Evolutionary conservation across 2,329 filamentous ascomycete genomes (phyloP), one percentile per base, ranked within the genome.

Genomic region (Huntiella bhutanensis): DNA sequence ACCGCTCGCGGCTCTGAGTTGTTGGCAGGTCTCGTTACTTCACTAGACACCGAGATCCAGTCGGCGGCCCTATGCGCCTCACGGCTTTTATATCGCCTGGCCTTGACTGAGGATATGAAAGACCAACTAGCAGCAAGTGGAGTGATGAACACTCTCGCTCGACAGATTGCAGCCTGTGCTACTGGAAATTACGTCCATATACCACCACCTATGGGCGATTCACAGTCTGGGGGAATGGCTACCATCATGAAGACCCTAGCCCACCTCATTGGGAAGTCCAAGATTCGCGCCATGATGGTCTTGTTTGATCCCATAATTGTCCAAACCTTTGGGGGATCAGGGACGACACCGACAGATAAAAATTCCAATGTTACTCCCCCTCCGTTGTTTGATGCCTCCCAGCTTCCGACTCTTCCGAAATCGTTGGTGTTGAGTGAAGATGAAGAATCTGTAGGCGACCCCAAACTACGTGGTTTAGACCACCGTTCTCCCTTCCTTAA

Each of bases 191-290:
- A 28, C 3, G 22, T 28, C 8, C 22, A 28, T 2, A 28, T 28
- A 7, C 22, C 22, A 28, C 22, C 22, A 28, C 22, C 22, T 28
- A 5, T 28, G 22, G 22, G 22, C 3, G 22, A 28, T 28, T 28
- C 22, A 28, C 22, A 28, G 22, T 28, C 8, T 10, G 22, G 22
- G 5, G 22, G 22, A 28, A 28, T 28, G 22, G 22, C 6, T 40
- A 16, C 15, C 16, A 72, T 94, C 13, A 63, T 96, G 5, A 79
- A 85, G 51, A 83, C 87, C 0, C 73, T 93, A 43, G 71, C 77
- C 15, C 71, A 77, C 40, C 80, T 95, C 41, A 73, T 94, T 43
- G 73, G 77, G 51, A 75, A 83, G 54, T 95, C 88, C 1, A 80
- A 78, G 53, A 82, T 80, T 59, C 75, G 85, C 46, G 78, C 83